A percentile compares a stretch with the other conserved stretches of the same genome.
Evolutionary conservation across 768 basidiomycete genomes (phyloP).

Genomic region (Rickenella mellea): DNA sequence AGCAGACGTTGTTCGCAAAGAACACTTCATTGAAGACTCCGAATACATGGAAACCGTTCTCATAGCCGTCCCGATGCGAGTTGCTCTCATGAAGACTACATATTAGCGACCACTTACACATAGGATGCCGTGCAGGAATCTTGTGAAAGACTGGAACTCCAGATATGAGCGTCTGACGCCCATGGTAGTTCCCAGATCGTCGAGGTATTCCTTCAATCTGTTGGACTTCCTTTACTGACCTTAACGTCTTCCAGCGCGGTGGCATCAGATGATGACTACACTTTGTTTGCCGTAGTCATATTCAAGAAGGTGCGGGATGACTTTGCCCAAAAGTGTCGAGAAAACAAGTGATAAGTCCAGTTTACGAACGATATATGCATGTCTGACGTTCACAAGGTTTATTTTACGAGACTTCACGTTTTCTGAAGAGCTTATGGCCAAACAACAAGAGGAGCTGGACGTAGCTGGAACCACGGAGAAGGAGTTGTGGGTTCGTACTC

Average conservation of each 20-base stretch:
- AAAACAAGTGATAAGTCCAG: conserved; percentile 65
- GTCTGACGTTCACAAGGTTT: conserved; percentile 44
- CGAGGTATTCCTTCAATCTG: conserved; percentile 44
- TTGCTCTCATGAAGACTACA: conserved; percentile 3
- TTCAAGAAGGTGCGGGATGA: conserved; percentile 90
- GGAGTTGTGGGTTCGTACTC: conserved; percentile 81
- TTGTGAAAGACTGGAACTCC: conserved; percentile 78
- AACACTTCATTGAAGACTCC: conserved; percentile 78
- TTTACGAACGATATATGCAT: not conserved
- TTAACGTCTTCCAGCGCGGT: conserved; percentile 41
- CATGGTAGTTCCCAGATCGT: conserved; percentile 92
- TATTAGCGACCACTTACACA: not conserved
- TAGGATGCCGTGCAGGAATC: conserved; percentile 41
- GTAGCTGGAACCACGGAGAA: conserved; percentile 81
- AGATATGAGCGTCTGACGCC: conserved; percentile 81
- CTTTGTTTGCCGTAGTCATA: conserved; percentile 74
- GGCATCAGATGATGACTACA: conserved; percentile 81
- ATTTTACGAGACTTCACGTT: conserved; percentile 90
- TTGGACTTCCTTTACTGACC: not conserved
- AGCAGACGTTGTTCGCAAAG: conserved; percentile 72
- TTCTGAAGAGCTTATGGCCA: conserved; percentile 71
- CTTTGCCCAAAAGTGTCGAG: conserved; percentile 87
- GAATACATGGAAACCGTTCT: conserved; percentile 91
- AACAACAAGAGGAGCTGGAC: conserved; percentile 74
- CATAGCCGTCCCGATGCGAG: conserved; percentile 91